phyloP scores from a whole-genome alignment of 108 stramenopile species.

The Cyclotella choctawhatcheeana region DNA sequence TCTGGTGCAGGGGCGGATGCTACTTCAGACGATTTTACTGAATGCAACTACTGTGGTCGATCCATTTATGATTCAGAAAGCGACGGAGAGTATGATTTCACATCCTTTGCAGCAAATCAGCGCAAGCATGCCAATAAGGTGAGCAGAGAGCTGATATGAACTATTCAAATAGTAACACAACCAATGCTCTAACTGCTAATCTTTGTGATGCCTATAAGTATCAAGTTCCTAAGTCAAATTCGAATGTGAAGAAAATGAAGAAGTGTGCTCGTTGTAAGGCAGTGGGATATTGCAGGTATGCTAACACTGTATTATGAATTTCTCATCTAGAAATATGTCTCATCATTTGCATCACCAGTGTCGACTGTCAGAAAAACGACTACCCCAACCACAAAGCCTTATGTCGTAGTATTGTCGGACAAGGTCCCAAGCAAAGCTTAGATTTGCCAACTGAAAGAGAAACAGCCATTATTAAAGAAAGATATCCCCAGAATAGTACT shows the following conservation, averaged over 20 bases:
- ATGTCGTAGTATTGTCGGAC: neutral
- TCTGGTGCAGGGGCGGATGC: no score
- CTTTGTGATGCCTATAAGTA: neutral
- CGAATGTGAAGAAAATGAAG: slow-evolving; percentile 2
- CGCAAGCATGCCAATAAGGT: neutral
- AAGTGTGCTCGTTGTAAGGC: slow-evolving; percentile 6
- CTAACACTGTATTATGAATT: neutral
- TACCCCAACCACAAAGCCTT: slow-evolving; percentile 1
- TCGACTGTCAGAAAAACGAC: slow-evolving; percentile 9
- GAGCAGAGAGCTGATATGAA: neutral
- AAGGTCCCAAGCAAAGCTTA: no score
- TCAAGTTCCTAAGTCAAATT: no score
- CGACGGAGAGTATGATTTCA: neutral
- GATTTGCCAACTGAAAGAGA: no score
- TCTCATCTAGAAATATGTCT: neutral
- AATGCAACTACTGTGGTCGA: slow-evolving; percentile 2
- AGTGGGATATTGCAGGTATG: slow-evolving; percentile 14
- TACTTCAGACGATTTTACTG: neutral
- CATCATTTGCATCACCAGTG: neutral
- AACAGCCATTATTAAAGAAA: no score
- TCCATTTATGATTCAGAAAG: neutral
- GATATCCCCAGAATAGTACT: no score
- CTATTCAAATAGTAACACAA: neutral
- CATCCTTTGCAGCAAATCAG: neutral
- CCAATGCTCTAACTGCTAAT: neutral